phyloP scores from a whole-genome alignment of 2,329 filamentous ascomycete species.

The Aspergillus intermedius region DNA sequence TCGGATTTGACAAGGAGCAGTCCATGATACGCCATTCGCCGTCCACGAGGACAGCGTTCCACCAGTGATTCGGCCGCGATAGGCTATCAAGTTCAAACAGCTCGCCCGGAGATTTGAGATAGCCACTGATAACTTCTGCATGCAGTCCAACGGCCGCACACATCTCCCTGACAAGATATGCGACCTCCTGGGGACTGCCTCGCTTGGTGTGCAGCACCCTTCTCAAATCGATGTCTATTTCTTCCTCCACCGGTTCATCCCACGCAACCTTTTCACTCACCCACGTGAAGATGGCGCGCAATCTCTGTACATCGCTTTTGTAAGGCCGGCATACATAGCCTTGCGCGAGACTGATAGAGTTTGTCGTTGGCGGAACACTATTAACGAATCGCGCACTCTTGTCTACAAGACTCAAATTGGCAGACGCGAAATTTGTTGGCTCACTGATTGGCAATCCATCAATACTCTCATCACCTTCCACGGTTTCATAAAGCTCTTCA shows the following conservation, averaged over 20 bases:
- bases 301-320: slow-evolving; percentile 82
- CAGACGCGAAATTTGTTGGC: slow-evolving; percentile 70
- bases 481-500: slow-evolving; percentile 75
- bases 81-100: slow-evolving; percentile 70
- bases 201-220: slow-evolving; percentile 78
- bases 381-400: slow-evolving; percentile 91
- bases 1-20: slow-evolving; percentile 83
- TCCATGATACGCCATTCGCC: slow-evolving; percentile 96
- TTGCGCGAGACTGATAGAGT: slow-evolving; percentile 74
- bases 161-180: slow-evolving; percentile 84
- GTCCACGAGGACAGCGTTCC: slow-evolving; percentile 91
- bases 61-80: slow-evolving; percentile 91
- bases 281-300: slow-evolving; percentile 96
- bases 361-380: slow-evolving; percentile 74
- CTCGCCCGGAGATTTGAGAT: slow-evolving; percentile 85
- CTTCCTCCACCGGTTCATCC: slow-evolving; percentile 92
- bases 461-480: slow-evolving; percentile 82
- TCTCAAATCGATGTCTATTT: slow-evolving; percentile 67
- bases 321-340: slow-evolving; percentile 92
- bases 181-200: slow-evolving; percentile 83
- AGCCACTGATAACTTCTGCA: slow-evolving; percentile 80
- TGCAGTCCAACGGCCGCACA: slow-evolving; percentile 81
- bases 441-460: slow-evolving; percentile 78
- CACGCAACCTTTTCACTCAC: slow-evolving; percentile 89
- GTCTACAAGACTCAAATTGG: slow-evolving; percentile 82